Percentiles rank a stretch among this genome's conserved stretches.
Evolutionary conservation across 805 yeast genomes (phyloP).

Genomic region (Zygotorulaspora chibaensis): DNA sequence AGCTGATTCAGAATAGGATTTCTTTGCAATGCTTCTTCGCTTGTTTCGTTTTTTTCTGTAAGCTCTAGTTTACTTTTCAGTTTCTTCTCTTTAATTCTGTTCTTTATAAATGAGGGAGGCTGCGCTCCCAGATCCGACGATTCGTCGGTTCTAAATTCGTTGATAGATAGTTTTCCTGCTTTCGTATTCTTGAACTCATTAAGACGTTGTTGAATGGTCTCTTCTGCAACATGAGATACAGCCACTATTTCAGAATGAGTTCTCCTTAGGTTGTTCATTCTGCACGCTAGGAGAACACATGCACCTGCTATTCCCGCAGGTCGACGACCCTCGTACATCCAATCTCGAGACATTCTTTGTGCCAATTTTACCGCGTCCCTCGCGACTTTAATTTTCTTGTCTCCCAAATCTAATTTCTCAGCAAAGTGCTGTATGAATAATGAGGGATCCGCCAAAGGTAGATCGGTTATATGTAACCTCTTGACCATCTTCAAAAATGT

Average conservation of each 20-base stretch:
- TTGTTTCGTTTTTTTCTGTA: slow-evolving; percentile 29
- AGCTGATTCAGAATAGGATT: slow-evolving; percentile 45
- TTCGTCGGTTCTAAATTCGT: slow-evolving; percentile 59
- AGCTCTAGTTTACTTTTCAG: slow-evolving; percentile 34
- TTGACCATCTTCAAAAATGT: slow-evolving; percentile 93
- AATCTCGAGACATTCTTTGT: slow-evolving; percentile 86
- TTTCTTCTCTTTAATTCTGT: slow-evolving; percentile 49
- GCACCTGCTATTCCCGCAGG: slow-evolving; percentile 99
- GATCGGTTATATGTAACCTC: slow-evolving; percentile 63
- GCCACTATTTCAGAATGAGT: slow-evolving; percentile 92
- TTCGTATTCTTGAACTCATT: slow-evolving; percentile 80
- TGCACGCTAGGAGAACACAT: slow-evolving; percentile 83
- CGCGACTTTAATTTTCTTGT: slow-evolving; percentile 65
- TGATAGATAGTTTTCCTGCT: slow-evolving; percentile 68
- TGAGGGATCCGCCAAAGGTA: slow-evolving; percentile 93
- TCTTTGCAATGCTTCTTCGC: slow-evolving; percentile 38
- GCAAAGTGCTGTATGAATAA: slow-evolving; percentile 92
- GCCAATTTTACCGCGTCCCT: slow-evolving; percentile 85
- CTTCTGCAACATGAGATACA: slow-evolving; percentile 92
- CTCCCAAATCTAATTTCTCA: slow-evolving; percentile 78
- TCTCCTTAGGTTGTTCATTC: slow-evolving; percentile 93
- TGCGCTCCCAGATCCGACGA: slow-evolving; percentile 43
- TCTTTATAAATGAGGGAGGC: slow-evolving; percentile 80
- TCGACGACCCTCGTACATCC: slow-evolving; percentile 95
- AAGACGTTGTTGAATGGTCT: slow-evolving; percentile 83